A percentile compares a stretch with the other conserved stretches of the same genome.
These are phyloP conservation scores for Colletotrichum viniferum DNA, from an alignment of 2,329 filamentous ascomycete genomes.

Conservation along the genomic window DNA sequence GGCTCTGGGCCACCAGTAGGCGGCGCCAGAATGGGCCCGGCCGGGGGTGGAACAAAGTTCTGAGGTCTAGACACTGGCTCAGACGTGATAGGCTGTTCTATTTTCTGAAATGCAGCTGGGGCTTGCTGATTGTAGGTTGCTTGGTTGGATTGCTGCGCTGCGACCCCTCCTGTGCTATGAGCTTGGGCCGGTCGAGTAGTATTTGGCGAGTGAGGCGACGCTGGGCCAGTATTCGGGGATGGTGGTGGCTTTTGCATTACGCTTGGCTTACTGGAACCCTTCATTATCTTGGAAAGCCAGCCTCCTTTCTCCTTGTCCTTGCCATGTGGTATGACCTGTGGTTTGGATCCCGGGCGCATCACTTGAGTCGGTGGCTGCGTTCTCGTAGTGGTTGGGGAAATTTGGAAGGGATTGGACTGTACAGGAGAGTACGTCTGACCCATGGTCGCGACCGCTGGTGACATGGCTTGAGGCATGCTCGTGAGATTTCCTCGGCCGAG, in stretches of 20 bases:
- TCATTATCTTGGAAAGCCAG: conserved; percentile 23
- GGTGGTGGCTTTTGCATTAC: conserved; percentile 13
- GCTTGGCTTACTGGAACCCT: neutral
- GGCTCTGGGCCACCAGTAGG: neutral
- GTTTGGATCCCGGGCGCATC: neutral
- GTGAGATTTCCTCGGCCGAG: neutral
- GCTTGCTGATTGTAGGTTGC: neutral
- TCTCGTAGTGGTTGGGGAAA: neutral
- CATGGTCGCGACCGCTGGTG: neutral
- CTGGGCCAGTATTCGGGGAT: neutral
- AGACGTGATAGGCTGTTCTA: too few relatives aligned
- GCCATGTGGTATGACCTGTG: neutral
- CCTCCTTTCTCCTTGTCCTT: conserved; percentile 18
- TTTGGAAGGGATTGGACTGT: neutral
- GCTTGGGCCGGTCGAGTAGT: neutral
- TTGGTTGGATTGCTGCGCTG: neutral
- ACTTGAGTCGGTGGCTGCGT: neutral
- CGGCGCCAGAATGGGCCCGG: neutral
- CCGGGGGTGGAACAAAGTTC: neutral
- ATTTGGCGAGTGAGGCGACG: neutral
- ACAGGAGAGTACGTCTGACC: neutral
- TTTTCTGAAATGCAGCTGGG: neutral
- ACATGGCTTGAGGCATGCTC: neutral
- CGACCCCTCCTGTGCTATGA: neutral
- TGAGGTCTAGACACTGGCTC: neutral